A percentile compares a stretch with the other conserved stretches of the same genome.
Evolutionary conservation across 2,329 filamentous ascomycete species (phyloP).

Genomic region (Stromatinia cepivora): DNA sequence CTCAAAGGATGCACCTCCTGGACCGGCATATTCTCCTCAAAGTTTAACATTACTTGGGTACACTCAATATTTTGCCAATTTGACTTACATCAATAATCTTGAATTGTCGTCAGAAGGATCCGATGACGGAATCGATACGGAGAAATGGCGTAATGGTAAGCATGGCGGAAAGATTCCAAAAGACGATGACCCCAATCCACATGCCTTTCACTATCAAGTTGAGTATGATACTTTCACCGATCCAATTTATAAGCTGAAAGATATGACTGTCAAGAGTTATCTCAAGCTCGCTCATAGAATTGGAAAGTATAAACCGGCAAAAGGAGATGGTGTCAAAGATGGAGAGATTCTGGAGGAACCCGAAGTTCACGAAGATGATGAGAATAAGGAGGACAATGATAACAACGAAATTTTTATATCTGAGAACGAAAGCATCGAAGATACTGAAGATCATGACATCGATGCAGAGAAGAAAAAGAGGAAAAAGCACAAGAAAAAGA

Average conservation of each 20-base stretch:
- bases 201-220: slow-evolving; percentile 70
- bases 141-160: slow-evolving; percentile 64
- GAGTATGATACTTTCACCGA: slow-evolving; percentile 87
- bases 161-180: slow-evolving; percentile 59
- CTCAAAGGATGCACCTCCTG: slow-evolving; percentile 69
- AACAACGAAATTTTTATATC: slow-evolving; percentile 23
- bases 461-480: slow-evolving; percentile 35
- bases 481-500: slow-evolving; percentile 45
- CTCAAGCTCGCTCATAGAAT: slow-evolving; percentile 79
- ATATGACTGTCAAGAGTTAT: slow-evolving; percentile 82
- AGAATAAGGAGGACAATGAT: slow-evolving; percentile 33
- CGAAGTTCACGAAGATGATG: slow-evolving; percentile 29
- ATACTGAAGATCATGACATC: slow-evolving; percentile 38
- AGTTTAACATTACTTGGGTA: slow-evolving; percentile 76
- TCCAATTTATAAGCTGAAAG: slow-evolving; percentile 69
- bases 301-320: slow-evolving; percentile 51
- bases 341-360: slow-evolving; percentile 25
- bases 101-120: slow-evolving; percentile 45
- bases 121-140: slow-evolving; percentile 40
- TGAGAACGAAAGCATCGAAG: slow-evolving; percentile 35
- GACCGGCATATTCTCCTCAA: slow-evolving; percentile 88
- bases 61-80: slow-evolving; percentile 89
- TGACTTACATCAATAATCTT: slow-evolving; percentile 85
- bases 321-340: slow-evolving; percentile 38
- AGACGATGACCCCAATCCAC: slow-evolving; percentile 56